Evolutionary conservation across 768 basidiomycete species (phyloP).

Genomic region (Lanmaoa rubissima): DNA sequence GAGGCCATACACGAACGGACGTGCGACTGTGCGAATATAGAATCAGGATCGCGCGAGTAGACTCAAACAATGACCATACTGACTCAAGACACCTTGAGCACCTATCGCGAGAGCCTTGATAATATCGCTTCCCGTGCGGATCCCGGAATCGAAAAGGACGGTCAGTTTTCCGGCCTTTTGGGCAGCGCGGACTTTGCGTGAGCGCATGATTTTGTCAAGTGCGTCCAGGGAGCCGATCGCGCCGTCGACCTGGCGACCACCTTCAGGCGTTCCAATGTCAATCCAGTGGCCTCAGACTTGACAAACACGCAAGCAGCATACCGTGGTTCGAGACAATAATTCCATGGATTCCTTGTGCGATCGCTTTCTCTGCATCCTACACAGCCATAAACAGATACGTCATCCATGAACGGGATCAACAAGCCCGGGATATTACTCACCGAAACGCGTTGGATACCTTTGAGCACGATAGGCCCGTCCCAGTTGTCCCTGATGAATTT

Average conservation of each 20-base stretch:
- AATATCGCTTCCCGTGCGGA: conserved; percentile 80
- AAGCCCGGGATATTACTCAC: conserved; percentile 36
- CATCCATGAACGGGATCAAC: neutral
- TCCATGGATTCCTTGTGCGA: conserved; percentile 42
- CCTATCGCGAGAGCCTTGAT: conserved; percentile 85
- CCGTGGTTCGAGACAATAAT: conserved; percentile 48
- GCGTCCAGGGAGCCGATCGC: conserved; percentile 74
- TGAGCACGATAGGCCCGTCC: conserved; percentile 75
- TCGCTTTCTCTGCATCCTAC: conserved; percentile 51
- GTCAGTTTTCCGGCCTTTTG: conserved; percentile 63
- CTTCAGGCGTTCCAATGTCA: conserved; percentile 31
- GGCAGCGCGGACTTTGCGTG: conserved; percentile 53
- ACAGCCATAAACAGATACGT: neutral
- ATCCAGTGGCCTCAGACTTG: neutral
- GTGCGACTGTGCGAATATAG: conserved; percentile 47
- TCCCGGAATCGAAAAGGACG: conserved; percentile 68
- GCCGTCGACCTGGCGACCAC: conserved; percentile 78
- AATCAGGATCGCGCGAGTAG: neutral
- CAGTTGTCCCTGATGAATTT: conserved; percentile 67
- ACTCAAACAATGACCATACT: conserved; percentile 27
- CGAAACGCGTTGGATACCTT: conserved; percentile 68
- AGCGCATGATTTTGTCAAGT: conserved; percentile 66
- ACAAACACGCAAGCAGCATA: neutral
- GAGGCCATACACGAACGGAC: conserved; percentile 76
- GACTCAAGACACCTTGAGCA: conserved; percentile 76